Evolutionary conservation across 2,329 filamentous ascomycete species (phyloP).

Genomic region (Alternaria triticimaculans): DNA sequence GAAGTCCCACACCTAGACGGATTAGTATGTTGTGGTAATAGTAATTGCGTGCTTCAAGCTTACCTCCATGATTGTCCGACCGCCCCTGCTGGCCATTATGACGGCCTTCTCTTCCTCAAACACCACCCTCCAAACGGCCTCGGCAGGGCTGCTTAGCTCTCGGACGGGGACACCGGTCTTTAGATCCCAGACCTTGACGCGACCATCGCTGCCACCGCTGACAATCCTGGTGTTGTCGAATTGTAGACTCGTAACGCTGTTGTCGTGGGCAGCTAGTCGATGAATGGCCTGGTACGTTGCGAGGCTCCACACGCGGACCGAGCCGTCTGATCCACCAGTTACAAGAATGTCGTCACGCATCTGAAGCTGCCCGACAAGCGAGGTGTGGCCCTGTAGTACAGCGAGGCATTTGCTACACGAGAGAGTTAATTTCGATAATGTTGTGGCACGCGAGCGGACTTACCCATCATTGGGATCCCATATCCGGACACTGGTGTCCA

Average conservation of each 20-base stretch:
- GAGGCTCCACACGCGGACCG: slow-evolving; percentile 94
- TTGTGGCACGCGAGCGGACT: slow-evolving; percentile 47
- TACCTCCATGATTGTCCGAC: slow-evolving; percentile 97
- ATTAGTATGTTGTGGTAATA: slow-evolving; percentile 35
- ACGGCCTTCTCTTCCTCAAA: slow-evolving; percentile 99
- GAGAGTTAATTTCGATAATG: slow-evolving; percentile 17
- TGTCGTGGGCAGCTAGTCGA: slow-evolving; percentile 93
- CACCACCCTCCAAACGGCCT: slow-evolving; percentile 96
- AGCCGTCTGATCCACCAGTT: slow-evolving; percentile 94
- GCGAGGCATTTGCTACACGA: slow-evolving; percentile 72
- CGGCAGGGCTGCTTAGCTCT: slow-evolving; percentile 87
- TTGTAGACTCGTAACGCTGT: slow-evolving; percentile 95
- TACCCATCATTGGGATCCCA: slow-evolving; percentile 92
- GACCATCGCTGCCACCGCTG: slow-evolving; percentile 93
- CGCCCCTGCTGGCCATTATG: slow-evolving; percentile 84
- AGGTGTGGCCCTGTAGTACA: slow-evolving; percentile 95
- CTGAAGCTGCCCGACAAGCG: slow-evolving; percentile 93
- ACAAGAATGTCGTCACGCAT: slow-evolving; percentile 95
- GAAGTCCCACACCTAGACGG: slow-evolving; percentile 85
- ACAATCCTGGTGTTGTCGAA: slow-evolving; percentile 97
- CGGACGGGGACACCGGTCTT: slow-evolving; percentile 89
- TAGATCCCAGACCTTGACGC: slow-evolving; percentile 98
- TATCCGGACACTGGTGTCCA: slow-evolving; percentile 95
- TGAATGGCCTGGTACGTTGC: slow-evolving; percentile 91
- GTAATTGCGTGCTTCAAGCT: slow-evolving; percentile 42